Base-by-base conservation (phyloP, 2,329 filamentous ascomycete genomes). In the Pestalotiopsis fici region DNA sequence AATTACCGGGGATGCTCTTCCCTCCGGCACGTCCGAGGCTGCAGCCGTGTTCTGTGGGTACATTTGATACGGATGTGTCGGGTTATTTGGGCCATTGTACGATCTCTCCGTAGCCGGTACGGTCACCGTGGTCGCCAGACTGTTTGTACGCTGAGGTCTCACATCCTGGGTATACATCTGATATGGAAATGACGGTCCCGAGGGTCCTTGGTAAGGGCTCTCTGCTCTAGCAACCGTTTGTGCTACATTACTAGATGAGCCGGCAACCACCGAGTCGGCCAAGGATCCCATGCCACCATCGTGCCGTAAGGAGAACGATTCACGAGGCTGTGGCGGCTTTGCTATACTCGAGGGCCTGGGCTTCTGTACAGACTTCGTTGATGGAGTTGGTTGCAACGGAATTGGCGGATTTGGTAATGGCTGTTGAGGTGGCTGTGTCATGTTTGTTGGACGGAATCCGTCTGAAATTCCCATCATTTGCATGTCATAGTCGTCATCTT, bases 11-110 rank as follows among this genome's bases (percentile, higher is more conserved):
- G 72, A 77, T 75, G 75, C 4, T 69, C 71, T 12, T 74, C 70
- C 47, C 37, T 67, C 37, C 65, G 73, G 76, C 67, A 83, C 83
- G 73, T 88, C 84, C 68, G 91, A 67, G 54, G 66, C 88, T 0
- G 85, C 79, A 4, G 88, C 85, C 0, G 92, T 93, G 72, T 90
- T 94, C 76, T 98, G 95, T 4, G 93, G 87, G 74, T 97, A 98
- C 85, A 97, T 88, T 54, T 86, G 88, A 76, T 98, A 98, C 0
- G 94, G 94, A 75, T 97, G 94, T 68, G 93, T 88, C 9, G 94
- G 94, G 2, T 89, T 89, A 62, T 84, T 87, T 13, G 87, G 83
- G 21, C 89, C 87, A 12, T 83, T 83, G 72, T 91, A 88, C 3
- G 90, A 86, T 70, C 81, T 85, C 76, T 86, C 88, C 9, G 85